phyloP scores from a whole-genome alignment of 441 rosid genomes.

The Gossypium gossypioides region DNA sequence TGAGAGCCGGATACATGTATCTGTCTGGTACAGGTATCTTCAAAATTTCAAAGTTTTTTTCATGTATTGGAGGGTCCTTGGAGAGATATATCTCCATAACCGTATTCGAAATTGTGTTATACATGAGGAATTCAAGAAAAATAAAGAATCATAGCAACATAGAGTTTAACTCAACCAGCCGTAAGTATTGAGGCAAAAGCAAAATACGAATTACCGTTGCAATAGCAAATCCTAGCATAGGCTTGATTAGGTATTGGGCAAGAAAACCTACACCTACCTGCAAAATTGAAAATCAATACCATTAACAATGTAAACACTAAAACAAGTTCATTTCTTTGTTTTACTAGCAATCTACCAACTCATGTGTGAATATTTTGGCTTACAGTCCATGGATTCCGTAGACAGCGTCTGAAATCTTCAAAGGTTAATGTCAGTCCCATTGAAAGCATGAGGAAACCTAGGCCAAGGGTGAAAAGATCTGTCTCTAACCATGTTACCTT shows the following conservation, averaged over 20 bases:
- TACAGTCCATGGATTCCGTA: constrained; percentile 94
- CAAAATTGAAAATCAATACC: constrained; percentile 20
- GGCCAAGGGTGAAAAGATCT: constrained; percentile 70
- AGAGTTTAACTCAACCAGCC: not conserved
- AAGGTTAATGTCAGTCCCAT: constrained; percentile 90
- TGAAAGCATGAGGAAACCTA: constrained; percentile 94
- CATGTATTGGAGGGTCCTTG: not conserved
- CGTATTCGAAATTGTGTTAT: not conserved
- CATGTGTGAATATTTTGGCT: constrained; percentile 15
- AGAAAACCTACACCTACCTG: constrained; percentile 94
- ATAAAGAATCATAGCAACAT: too few species aligned
- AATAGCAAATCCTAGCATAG: constrained; percentile 60
- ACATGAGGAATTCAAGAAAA: not conserved
- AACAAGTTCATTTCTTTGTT: not conserved
- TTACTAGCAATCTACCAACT: constrained; percentile 6
- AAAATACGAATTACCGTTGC: constrained; percentile 47
- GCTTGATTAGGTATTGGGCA: constrained; percentile 81
- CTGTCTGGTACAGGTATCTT: not conserved
- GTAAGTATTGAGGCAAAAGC: not conserved
- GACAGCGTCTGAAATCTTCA: constrained; percentile 77
- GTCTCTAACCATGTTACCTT: constrained; percentile 92
- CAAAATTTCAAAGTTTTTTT: not conserved
- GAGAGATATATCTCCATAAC: not conserved
- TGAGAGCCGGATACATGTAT: not conserved
- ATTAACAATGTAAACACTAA: constrained; percentile 3